Base-by-base conservation (phyloP, 257 asterid genomes). In the Nicotiana sylvestris region DNA sequence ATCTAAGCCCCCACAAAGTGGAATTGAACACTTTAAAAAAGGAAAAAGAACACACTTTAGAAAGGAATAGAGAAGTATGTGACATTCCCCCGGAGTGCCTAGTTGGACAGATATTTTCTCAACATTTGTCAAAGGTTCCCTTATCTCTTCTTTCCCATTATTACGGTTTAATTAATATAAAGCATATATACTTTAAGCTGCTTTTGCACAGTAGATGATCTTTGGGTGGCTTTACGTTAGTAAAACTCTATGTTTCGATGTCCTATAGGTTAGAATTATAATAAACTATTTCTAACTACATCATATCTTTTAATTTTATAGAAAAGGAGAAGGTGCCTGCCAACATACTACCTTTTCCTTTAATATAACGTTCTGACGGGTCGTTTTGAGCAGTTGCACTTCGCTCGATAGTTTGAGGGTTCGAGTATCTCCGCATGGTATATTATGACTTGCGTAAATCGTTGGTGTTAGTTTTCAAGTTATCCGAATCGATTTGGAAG, bases 71-170 rank as follows among this genome's bases (percentile, higher is more conserved):
- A 58, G 27, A 6, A 58, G n/a, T 5, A 21, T 58, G 27, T 17
- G 64, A 58, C n/a, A 58, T 6, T 2, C 64, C 64, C 21, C 27
- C 27, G 18, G 3, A 58, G 64, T 58, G 64, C 25, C n/a, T 2
- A 17, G 27, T 18, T 5, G 64, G 64, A 58, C n/a, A 18, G 10
- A 18, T 5, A 4, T 58, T 58, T 15, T 15, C 64, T 18, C 64
- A 57, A 57, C 27, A 58, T 58, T 58, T 58, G n/a, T 58, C 29
- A 58, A 58, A 58, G 77, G 77, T 68, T 37, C 77, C 55, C 18
- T 68, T 68, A 68, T 68, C 77, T 8, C 29, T 68, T 68, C 77
- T 68, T 68, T 16, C 17, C 77, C 77, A 68, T 68, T 37, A 68
- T 67, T 68, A 18, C 30, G 18, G 46, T 68, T 37, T 68, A 68